These are phyloP conservation scores for Sclerotinia subarctica DNA, from an alignment of 2,329 filamentous ascomycete species.

Conservation along the genomic window DNA sequence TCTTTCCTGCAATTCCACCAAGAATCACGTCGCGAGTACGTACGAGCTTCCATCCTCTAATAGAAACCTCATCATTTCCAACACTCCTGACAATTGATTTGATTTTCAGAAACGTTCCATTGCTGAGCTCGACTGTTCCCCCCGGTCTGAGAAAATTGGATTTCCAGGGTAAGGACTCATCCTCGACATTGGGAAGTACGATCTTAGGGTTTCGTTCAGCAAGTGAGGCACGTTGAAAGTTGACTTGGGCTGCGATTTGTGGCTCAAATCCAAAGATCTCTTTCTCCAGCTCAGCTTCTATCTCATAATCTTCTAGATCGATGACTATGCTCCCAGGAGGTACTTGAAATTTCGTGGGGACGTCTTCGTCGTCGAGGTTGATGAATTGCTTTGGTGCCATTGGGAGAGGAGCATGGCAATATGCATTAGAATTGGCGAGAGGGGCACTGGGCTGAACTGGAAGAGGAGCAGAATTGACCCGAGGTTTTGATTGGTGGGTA, in stretches of 20 bases:
- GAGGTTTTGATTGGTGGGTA: not conserved
- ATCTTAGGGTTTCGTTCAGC: slow-evolving; percentile 28
- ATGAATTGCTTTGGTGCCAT: not conserved
- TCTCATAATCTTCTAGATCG: slow-evolving; percentile 9
- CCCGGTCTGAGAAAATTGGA: slow-evolving; percentile 28
- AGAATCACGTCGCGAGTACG: slow-evolving; percentile 35
- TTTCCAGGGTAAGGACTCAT: slow-evolving; percentile 34
- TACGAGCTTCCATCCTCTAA: slow-evolving; percentile 45
- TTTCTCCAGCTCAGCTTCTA: not conserved
- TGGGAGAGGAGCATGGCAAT: not conserved
- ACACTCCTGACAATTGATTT: slow-evolving; percentile 19
- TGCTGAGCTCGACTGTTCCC: slow-evolving; percentile 29
- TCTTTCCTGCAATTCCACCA: slow-evolving; percentile 38
- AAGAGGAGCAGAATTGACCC: not conserved
- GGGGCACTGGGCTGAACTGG: not conserved
- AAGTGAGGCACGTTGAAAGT: not conserved
- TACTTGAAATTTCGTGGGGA: not conserved
- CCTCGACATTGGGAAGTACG: slow-evolving; percentile 35
- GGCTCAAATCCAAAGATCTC: not conserved
- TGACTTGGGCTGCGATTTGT: not conserved
- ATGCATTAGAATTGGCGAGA: not conserved
- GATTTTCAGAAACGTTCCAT: slow-evolving; percentile 43
- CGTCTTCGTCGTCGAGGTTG: not conserved
- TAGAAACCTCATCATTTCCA: slow-evolving; percentile 29
- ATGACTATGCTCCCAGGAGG: not conserved